Evolutionary conservation across 2,329 filamentous ascomycete species (phyloP).

Genomic region (Fusarium paranaense): DNA sequence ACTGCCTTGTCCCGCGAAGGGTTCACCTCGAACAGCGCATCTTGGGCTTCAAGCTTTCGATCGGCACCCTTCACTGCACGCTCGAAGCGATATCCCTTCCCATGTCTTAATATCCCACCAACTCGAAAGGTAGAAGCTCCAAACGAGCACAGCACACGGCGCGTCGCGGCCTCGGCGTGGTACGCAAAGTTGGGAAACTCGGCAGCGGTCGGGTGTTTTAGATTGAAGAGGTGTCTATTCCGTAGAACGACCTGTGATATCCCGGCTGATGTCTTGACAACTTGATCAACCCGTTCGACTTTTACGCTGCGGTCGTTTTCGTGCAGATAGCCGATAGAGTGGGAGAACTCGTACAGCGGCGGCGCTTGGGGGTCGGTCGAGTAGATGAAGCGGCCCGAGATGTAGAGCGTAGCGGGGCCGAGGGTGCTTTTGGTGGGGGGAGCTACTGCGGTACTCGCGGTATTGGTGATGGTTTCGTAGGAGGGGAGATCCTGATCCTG

Average conservation of each 20-base stretch:
- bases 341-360: constrained; percentile 52
- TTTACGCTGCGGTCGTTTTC: constrained; percentile 48
- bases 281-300: constrained; percentile 48
- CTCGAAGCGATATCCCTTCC: constrained; percentile 45
- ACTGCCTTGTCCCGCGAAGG: constrained; percentile 42
- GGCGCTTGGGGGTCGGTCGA: constrained; percentile 43
- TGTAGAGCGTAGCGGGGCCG: constrained; percentile 48
- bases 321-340: constrained; percentile 48
- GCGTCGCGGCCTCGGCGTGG: constrained; percentile 48
- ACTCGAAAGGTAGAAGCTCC: constrained; percentile 45
- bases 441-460: constrained; percentile 7
- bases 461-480: constrained; percentile 34
- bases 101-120: constrained; percentile 34
- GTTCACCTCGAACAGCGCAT: constrained; percentile 46
- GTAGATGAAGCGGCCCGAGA: constrained; percentile 51
- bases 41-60: constrained; percentile 35
- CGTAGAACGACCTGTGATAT: constrained; percentile 43
- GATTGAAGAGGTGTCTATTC: constrained; percentile 50
- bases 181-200: constrained; percentile 47
- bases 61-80: constrained; percentile 44
- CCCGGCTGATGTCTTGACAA: constrained; percentile 38
- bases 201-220: constrained; percentile 47
- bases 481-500: constrained; percentile 35
- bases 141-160: constrained; percentile 45
- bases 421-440: constrained; percentile 25